These are phyloP conservation scores for Selaginella moellendorffii DNA, from an alignment of 75 land plant species.

Conservation along the genomic window DNA sequence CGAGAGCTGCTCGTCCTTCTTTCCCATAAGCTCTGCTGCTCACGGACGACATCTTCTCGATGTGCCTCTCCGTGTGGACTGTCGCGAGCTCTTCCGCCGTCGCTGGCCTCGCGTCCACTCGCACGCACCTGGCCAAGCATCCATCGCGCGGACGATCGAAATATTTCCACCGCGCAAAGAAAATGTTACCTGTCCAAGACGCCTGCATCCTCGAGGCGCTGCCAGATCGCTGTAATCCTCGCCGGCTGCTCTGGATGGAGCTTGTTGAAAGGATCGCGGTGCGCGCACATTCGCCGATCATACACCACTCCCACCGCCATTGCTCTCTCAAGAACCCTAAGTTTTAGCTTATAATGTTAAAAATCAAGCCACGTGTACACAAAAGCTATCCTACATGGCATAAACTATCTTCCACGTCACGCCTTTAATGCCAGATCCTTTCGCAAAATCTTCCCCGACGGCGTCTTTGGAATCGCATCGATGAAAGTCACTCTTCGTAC, in stretches of 20 bases:
- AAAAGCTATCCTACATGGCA: too few species aligned
- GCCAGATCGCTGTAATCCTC: conserved; percentile 43
- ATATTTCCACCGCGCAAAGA: too few species aligned
- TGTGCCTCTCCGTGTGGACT: conserved; percentile 49
- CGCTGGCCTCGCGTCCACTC: conserved; percentile 45
- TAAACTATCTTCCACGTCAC: too few species aligned
- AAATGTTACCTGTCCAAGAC: conserved; percentile 52
- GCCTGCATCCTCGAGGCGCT: conserved; percentile 36
- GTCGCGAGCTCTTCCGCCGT: conserved; percentile 29
- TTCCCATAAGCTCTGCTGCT: conserved; percentile 38
- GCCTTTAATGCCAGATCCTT: too few species aligned
- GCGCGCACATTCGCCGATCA: conserved; percentile 68
- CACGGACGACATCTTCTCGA: conserved; percentile 36
- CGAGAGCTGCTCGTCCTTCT: conserved; percentile 24
- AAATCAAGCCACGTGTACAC: too few species aligned
- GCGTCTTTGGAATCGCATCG: too few species aligned
- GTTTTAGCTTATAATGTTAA: too few species aligned
- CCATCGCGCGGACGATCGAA: not conserved
- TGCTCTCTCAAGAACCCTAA: too few species aligned
- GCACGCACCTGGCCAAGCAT: conserved; percentile 38
- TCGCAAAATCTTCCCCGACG: too few species aligned
- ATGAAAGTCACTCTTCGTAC: too few species aligned
- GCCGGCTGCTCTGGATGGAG: conserved; percentile 55
- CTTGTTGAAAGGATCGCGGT: conserved; percentile 23
- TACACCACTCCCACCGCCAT: conserved; percentile 52